These are phyloP conservation scores for Schwanniomyces polymorphus DNA, from an alignment of 805 yeast species.

Conservation along the genomic window DNA sequence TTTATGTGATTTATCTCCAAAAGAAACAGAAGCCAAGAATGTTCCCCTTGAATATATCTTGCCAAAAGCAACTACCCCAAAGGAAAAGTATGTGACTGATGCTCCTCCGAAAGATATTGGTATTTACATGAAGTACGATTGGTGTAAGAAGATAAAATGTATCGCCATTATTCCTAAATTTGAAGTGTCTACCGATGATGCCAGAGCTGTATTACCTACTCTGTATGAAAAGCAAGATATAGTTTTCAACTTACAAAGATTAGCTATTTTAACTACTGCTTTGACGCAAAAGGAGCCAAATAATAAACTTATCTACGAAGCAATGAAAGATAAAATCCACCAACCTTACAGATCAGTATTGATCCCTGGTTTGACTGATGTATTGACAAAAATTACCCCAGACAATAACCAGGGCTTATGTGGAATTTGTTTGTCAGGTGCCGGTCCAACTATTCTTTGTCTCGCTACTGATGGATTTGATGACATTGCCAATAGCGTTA, in stretches of 20 bases:
- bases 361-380: constrained; percentile 87
- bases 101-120: constrained; percentile 84
- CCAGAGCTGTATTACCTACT: constrained; percentile 86
- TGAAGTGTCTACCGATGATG: constrained; percentile 89
- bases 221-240: constrained; percentile 78
- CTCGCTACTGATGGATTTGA: constrained; percentile 90
- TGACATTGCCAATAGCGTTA: constrained; percentile 73
- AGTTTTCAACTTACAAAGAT: constrained; percentile 88
- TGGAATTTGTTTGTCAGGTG: constrained; percentile 95
- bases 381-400: constrained; percentile 79
- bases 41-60: constrained; percentile 84
- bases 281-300: constrained; percentile 83
- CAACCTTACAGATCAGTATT: constrained; percentile 94
- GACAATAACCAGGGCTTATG: constrained; percentile 77
- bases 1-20: constrained; percentile 72
- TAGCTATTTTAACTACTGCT: constrained; percentile 91
- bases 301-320: constrained; percentile 79
- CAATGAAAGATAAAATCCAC: constrained; percentile 96
- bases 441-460: constrained; percentile 96
- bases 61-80: constrained; percentile 65
- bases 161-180: constrained; percentile 91
- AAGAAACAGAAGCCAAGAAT: constrained; percentile 72
- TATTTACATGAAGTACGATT: constrained; percentile 80
- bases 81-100: constrained; percentile 35
- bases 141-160: constrained; percentile 82